These are phyloP conservation scores for Punica granatum DNA, from an alignment of 345 rosid genomes.

Conservation along the genomic window DNA sequence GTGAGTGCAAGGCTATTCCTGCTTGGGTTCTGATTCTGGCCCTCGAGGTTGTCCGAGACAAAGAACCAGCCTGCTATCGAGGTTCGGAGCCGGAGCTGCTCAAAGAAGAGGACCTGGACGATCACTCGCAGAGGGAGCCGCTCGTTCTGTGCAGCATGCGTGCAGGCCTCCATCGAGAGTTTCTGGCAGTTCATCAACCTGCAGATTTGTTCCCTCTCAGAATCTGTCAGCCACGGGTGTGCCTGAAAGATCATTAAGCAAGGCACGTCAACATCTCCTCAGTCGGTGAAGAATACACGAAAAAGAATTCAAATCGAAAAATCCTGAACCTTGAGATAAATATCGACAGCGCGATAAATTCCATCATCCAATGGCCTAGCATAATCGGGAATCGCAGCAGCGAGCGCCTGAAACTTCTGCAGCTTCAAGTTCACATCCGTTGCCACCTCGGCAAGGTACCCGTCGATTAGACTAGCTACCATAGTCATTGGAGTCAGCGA, in stretches of 20 bases:
- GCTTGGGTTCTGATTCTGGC: conserved; percentile 32
- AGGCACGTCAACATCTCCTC: neutral
- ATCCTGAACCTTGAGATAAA: conserved; percentile 6
- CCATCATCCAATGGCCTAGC: conserved; percentile 36
- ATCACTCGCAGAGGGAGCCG: conserved; percentile 80
- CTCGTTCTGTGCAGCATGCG: conserved; percentile 92
- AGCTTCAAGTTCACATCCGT: conserved; percentile 34
- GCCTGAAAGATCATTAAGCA: conserved; percentile 38
- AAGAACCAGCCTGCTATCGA: conserved; percentile 67
- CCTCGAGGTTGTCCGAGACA: conserved; percentile 57
- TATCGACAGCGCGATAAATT: conserved; percentile 34
- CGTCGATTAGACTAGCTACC: conserved; percentile 34
- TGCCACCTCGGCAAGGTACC: conserved; percentile 37
- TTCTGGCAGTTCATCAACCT: conserved; percentile 85
- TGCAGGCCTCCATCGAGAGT: conserved; percentile 83
- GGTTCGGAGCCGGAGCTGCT: conserved; percentile 80
- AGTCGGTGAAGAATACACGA: neutral
- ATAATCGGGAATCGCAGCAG: conserved; percentile 31
- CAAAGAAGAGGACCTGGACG: conserved; percentile 87
- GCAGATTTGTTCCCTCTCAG: conserved; percentile 73
- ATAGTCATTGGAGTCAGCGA: conserved; percentile 22
- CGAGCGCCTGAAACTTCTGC: conserved; percentile 31
- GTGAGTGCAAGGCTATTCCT: conserved; percentile 34
- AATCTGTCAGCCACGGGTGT: conserved; percentile 83
- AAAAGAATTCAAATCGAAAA: neutral